Base-by-base conservation (phyloP, 768 basidiomycete species). In the Agrocybe praecox region DNA sequence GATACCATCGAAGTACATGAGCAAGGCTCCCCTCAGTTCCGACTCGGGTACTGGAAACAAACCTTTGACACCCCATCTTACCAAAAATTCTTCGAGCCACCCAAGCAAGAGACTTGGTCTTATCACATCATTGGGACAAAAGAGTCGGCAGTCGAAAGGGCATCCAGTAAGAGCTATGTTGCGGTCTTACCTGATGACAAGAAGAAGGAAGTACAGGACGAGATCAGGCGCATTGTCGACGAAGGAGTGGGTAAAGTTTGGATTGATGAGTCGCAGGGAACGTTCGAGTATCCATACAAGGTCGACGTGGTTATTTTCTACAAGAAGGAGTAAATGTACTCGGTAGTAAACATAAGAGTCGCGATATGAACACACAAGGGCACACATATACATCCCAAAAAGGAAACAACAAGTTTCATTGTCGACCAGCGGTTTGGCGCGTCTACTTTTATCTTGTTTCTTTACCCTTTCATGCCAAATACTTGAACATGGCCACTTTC, bases 91-190 rank as follows among this genome's bases (percentile, higher is more conserved):
- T 97, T 96, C 71, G 69, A 82, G 55, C 69, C 80, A 2, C 85
- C 80, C 1, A 72, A 85, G 57, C 85, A 90, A 65, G 76, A 79
- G 59, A 65, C 71, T 23, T 89, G 84, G 80, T 56, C 66, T 1
- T 87, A 87, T 64, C 63, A 70, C 6, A 69, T 89, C 12, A 74
- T 76, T 8, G 78, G 82, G 0, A 86, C 82, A 1, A 73, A 79
- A 29, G 76, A 89, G 11, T 75, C 75, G n/a, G 85, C 81, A 8
- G 72, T 91, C 34, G 77, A 92, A 51, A 77, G 94, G 48, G 87
- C 87, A 1, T 76, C 78, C 56, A 93, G 87, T 72, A 97, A 96
- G 76, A 94, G 92, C 61, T 97, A 95, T 69, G 85, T 95, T 45
- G 79, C 89, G 0, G 71, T 88, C 21, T 75, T 89, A 34, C 72